A percentile compares a stretch with the other conserved stretches of the same genome.
These are phyloP conservation scores for Ambrosia artemisiifolia DNA, from an alignment of 129 eudicot species.

Conservation along the genomic window DNA sequence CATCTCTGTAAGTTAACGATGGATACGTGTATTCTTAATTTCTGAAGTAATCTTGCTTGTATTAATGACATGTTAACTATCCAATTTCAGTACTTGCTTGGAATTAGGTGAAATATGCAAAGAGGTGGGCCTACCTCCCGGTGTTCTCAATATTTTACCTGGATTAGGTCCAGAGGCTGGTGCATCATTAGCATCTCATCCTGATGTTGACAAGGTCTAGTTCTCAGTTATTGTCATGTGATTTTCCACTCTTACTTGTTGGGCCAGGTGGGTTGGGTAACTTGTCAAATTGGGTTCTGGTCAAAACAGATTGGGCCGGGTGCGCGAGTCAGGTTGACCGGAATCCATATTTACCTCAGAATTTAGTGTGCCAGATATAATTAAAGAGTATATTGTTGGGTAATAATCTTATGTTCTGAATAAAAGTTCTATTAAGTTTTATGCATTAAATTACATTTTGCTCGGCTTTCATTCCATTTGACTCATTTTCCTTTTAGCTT, in stretches of 20 bases:
- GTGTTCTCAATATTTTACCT: conserved; percentile 55
- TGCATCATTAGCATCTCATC: conserved; percentile 85
- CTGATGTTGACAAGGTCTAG: conserved; percentile 82
- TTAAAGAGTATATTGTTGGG: neutral
- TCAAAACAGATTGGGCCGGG: neutral
- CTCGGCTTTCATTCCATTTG: neutral
- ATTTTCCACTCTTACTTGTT: neutral
- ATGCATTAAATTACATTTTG: neutral
- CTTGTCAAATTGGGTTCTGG: neutral
- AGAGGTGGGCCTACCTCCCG: conserved; percentile 90
- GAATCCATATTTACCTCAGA: neutral
- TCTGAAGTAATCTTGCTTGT: neutral
- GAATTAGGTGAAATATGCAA: conserved; percentile 78
- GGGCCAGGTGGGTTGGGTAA: neutral
- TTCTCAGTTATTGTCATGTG: conserved; percentile 5
- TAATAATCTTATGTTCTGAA: neutral
- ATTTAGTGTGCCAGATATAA: neutral
- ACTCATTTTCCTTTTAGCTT: neutral
- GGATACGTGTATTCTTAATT: neutral
- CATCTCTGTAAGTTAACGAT: conserved; percentile 58
- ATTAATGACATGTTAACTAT: neutral
- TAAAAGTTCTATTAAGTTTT: neutral
- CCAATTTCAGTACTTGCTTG: conserved; percentile 65
- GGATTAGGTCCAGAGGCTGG: conserved; percentile 85
- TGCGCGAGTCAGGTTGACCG: neutral